phyloP scores from a whole-genome alignment of 495 filamentous ascomycete species.

The Oidiodendron maius region DNA sequence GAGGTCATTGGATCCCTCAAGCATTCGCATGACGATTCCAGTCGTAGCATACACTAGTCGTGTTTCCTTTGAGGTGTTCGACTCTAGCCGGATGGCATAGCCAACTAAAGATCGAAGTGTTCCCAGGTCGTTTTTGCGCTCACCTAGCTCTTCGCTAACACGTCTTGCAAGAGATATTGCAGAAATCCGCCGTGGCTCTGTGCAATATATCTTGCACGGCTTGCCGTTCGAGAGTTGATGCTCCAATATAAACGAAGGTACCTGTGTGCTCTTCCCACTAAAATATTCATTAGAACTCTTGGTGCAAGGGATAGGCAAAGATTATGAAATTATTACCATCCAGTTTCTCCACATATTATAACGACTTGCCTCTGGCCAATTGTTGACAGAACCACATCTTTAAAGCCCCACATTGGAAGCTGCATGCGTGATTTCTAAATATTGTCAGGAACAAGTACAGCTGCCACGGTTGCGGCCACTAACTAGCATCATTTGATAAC shows the following conservation, averaged over 20 bases:
- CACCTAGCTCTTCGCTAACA: conserved; percentile 91
- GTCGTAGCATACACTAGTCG: conserved; percentile 80
- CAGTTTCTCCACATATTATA: conserved; percentile 93
- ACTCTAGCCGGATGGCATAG: conserved; percentile 89
- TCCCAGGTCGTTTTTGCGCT: conserved; percentile 73
- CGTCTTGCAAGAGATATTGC: conserved; percentile 86
- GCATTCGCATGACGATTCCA: conserved; percentile 94
- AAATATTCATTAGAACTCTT: conserved; percentile 20
- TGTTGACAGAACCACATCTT: conserved; percentile 63
- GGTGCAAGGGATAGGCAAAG: not conserved
- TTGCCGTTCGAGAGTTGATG: conserved; percentile 75
- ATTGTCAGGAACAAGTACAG: conserved; percentile 15
- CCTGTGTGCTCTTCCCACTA: conserved; percentile 89
- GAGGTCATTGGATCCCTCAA: conserved; percentile 80
- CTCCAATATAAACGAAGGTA: conserved; percentile 87
- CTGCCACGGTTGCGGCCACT: not conserved
- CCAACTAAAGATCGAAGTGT: conserved; percentile 80
- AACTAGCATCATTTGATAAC: conserved; percentile 53
- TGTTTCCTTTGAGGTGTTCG: conserved; percentile 73
- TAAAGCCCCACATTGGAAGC: conserved; percentile 86
- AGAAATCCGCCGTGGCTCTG: conserved; percentile 93
- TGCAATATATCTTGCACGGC: conserved; percentile 87
- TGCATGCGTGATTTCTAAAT: conserved; percentile 51
- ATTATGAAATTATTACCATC: conserved; percentile 43
- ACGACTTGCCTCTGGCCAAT: conserved; percentile 74